phyloP scores from a whole-genome alignment of 352 stramenopile genomes.

The Aphanomyces astaci region DNA sequence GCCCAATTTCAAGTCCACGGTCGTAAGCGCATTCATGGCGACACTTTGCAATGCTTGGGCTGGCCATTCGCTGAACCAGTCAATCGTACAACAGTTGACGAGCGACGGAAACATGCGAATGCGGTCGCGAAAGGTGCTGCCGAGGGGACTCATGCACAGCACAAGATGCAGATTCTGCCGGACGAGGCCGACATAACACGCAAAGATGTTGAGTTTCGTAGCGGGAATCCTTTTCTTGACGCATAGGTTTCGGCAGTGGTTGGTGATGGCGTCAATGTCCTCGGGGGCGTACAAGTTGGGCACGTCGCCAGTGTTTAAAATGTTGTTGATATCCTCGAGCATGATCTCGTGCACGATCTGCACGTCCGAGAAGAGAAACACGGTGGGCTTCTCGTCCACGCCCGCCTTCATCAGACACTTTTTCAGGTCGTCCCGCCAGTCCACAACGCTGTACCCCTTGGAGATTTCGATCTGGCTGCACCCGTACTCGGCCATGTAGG shows the following conservation, averaged over 20 bases:
- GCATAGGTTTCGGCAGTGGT: constrained; percentile 84
- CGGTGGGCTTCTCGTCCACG: constrained; percentile 87
- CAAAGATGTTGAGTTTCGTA: constrained; percentile 93
- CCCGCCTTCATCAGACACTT: constrained; percentile 88
- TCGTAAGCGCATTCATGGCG: constrained; percentile 49
- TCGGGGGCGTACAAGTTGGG: constrained; percentile 90
- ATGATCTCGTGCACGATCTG: constrained; percentile 93
- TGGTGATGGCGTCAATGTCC: constrained; percentile 89
- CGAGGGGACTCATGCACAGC: constrained; percentile 89
- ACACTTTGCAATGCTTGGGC: constrained; percentile 75
- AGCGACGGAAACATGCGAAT: constrained; percentile 88
- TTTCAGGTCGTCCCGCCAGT: constrained; percentile 93
- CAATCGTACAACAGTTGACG: constrained; percentile 85
- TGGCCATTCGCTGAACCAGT: constrained; percentile 86
- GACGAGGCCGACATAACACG: constrained; percentile 90
- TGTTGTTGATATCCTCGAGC: constrained; percentile 94
- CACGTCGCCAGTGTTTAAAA: constrained; percentile 92
- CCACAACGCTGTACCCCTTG: constrained; percentile 88
- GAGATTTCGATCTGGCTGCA: constrained; percentile 93
- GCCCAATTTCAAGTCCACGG: constrained; percentile 57
- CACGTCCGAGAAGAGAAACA: constrained; percentile 93
- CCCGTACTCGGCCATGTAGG: constrained; percentile 90
- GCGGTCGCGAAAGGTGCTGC: constrained; percentile 84
- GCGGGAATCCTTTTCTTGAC: constrained; percentile 84
- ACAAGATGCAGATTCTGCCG: constrained; percentile 89